Conservation (phyloP, 1,284 basidiomycete genomes). For the Cystobasidiaceae sp. region DNA sequence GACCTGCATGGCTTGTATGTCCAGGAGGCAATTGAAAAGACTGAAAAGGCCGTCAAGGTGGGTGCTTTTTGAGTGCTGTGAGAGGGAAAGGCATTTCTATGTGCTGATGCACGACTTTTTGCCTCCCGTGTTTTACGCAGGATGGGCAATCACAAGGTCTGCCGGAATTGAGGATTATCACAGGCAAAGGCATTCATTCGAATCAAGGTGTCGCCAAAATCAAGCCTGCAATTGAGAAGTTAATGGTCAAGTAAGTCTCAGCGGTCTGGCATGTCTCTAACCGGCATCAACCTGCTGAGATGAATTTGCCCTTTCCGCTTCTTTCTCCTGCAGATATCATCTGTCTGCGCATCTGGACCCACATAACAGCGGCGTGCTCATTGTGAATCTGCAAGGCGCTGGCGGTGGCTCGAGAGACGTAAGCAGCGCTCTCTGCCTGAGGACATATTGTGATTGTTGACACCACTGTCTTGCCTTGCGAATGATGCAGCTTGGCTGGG, state of each 20-base stretch:
- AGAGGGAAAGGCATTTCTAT: neutral
- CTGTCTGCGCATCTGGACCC: conserved; percentile 73
- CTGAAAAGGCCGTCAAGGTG: conserved; percentile 42
- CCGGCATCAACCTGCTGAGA: neutral
- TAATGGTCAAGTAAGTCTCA: conserved; percentile 68
- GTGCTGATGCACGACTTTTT: conserved; percentile 49
- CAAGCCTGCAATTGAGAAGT: conserved; percentile 83
- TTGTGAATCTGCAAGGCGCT: conserved; percentile 63
- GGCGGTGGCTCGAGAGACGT: conserved; percentile 47
- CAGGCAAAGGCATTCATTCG: conserved; percentile 77
- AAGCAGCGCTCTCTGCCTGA: no score
- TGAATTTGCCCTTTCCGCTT: no score
- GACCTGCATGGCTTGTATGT: conserved; percentile 80
- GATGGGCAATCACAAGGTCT: conserved; percentile 63
- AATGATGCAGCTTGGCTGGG: conserved; percentile 15
- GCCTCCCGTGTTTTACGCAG: no score
- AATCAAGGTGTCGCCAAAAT: conserved; percentile 73
- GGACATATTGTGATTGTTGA: neutral
- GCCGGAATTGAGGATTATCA: conserved; percentile 56
- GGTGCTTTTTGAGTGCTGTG: no score
- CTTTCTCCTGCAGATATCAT: conserved; percentile 55
- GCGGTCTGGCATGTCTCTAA: neutral
- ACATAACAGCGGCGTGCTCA: conserved; percentile 74
- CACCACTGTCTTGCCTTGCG: neutral
- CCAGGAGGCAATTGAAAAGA: conserved; percentile 59